phyloP scores from a whole-genome alignment of 176 grass and related monocot species.

The Zea luxurians region DNA sequence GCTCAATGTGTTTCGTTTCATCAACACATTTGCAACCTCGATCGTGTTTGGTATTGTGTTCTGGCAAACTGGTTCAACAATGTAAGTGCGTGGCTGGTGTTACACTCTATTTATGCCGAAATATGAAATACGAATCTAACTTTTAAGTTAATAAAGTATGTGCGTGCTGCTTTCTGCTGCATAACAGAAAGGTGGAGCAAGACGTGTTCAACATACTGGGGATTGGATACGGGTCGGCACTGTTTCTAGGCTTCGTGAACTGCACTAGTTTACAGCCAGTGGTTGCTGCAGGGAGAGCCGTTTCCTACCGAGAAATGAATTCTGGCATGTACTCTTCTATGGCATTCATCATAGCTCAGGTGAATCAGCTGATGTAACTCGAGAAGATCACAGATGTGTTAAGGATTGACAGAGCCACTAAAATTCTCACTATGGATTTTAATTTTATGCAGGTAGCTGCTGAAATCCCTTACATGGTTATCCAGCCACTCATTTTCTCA shows the following conservation, averaged over 20 bases:
- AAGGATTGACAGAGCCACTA: not conserved
- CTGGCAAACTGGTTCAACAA: conserved; percentile 71
- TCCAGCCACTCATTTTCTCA: conserved; percentile 50
- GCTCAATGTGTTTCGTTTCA: conserved; percentile 70
- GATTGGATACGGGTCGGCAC: conserved; percentile 48
- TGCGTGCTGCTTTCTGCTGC: not conserved
- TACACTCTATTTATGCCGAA: no score
- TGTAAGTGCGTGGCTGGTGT: conserved; percentile 46
- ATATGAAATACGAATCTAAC: not conserved
- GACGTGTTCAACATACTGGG: conserved; percentile 82
- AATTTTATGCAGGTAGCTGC: not conserved
- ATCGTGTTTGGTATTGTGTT: conserved; percentile 75
- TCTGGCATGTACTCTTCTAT: conserved; percentile 63
- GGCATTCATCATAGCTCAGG: conserved; percentile 64
- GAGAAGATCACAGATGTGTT: not conserved
- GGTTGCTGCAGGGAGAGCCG: conserved; percentile 54
- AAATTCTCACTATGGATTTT: not conserved
- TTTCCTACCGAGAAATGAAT: conserved; percentile 59
- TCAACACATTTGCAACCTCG: conserved; percentile 67
- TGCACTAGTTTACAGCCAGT: conserved; percentile 63
- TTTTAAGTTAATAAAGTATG: not conserved
- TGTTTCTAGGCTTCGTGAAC: conserved; percentile 69
- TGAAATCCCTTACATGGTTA: conserved; percentile 59
- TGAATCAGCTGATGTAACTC: conserved; percentile 1
- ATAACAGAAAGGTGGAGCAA: conserved; percentile 59